A percentile compares a stretch with the other conserved stretches of the same genome.
phyloP scores from a whole-genome alignment of 75 land plant species.

The Pinus albicaulis region DNA sequence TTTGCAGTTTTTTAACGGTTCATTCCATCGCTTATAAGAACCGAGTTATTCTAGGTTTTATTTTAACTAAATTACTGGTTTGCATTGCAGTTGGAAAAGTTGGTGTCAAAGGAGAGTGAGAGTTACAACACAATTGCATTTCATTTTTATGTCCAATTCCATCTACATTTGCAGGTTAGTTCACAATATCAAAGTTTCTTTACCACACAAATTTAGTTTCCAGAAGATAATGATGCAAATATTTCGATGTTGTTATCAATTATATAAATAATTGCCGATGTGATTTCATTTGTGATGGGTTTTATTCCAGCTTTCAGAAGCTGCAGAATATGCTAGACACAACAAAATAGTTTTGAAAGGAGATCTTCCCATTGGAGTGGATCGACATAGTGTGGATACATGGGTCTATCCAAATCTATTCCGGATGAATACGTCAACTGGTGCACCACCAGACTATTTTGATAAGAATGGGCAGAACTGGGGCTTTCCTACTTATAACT shows the following conservation, averaged over 20 bases:
- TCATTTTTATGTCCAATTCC: conserved; percentile 85
- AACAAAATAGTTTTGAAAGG: conserved; percentile 88
- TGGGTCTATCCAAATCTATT: conserved; percentile 97
- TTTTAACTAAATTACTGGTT: conserved; percentile 4
- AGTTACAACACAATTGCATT: conserved; percentile 79
- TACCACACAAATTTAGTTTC: neutral
- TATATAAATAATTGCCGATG: neutral
- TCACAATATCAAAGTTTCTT: neutral
- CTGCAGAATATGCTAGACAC: conserved; percentile 83
- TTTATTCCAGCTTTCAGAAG: conserved; percentile 74
- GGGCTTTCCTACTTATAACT: conserved; percentile 99
- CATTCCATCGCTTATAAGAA: neutral
- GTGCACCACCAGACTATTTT: conserved; percentile 99
- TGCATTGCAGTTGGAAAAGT: conserved; percentile 78
- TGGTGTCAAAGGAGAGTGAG: conserved; percentile 58
- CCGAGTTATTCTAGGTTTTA: neutral
- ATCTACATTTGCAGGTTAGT: conserved; percentile 80
- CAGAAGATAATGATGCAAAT: conserved; percentile 6
- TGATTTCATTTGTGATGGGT: neutral
- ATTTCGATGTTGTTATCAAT: neutral
- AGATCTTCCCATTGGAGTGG: conserved; percentile 97
- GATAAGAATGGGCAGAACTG: conserved; percentile 99
- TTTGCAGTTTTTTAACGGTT: neutral
- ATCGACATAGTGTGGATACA: conserved; percentile 93
- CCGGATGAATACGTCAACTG: conserved; percentile 97